A percentile compares a stretch with the other conserved stretches of the same genome.
These are phyloP conservation scores for Yamadazyma friedrichii DNA, from an alignment of 1,139 yeast species.

Conservation along the genomic window DNA sequence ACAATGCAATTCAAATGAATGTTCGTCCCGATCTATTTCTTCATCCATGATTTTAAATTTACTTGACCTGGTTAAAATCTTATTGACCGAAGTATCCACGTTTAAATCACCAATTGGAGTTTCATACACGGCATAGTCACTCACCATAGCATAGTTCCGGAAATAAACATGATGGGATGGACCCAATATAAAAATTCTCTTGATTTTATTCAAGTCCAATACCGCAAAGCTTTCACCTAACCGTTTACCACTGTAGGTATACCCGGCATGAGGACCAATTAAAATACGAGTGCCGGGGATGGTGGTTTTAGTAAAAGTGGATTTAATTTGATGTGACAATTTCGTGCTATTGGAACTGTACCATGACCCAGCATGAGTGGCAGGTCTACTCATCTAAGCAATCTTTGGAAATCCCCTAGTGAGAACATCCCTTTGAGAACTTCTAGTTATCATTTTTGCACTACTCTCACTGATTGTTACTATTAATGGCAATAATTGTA, in stretches of 20 bases:
- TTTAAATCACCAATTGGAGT: conserved; percentile 81
- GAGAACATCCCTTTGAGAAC: too few species aligned
- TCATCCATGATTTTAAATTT: conserved; percentile 57
- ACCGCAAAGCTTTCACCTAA: conserved; percentile 76
- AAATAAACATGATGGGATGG: conserved; percentile 95
- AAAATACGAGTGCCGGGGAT: conserved; percentile 61
- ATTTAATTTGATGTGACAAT: conserved; percentile 51
- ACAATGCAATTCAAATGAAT: conserved; percentile 92
- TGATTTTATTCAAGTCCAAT: conserved; percentile 59
- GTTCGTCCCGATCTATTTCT: conserved; percentile 79
- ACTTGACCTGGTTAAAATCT: conserved; percentile 4
- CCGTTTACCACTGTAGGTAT: conserved; percentile 73
- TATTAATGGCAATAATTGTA: too few species aligned
- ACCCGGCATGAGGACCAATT: conserved; percentile 87
- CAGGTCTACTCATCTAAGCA: conserved; percentile 9
- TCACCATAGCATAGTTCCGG: conserved; percentile 54
- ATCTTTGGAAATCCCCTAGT: background rate
- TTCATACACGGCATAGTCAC: conserved; percentile 54
- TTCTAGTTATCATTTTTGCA: too few species aligned
- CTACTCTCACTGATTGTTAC: too few species aligned
- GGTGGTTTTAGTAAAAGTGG: conserved; percentile 36
- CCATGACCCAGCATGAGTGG: conserved; percentile 46
- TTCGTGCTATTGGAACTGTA: conserved; percentile 49
- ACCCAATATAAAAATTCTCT: conserved; percentile 77
- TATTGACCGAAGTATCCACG: conserved; percentile 46